Percentiles rank a stretch among this genome's conserved stretches.
phyloP scores from a whole-genome alignment of 371 early-diverging fungal genomes.

The Parasitella parasitica region DNA sequence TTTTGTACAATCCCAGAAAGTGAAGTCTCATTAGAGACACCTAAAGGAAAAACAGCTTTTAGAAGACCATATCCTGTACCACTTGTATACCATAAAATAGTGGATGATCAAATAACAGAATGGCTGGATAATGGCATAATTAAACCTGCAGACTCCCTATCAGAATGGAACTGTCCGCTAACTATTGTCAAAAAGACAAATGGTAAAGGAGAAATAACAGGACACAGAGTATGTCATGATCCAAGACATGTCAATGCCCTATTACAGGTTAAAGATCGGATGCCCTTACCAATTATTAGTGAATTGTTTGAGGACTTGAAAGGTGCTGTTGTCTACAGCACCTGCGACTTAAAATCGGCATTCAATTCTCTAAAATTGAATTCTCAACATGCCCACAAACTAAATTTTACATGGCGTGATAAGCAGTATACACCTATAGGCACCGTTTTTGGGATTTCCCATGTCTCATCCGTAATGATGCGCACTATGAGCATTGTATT shows the following conservation, averaged over 20 bases:
- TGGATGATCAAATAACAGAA: constrained; percentile 2
- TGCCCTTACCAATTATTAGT: constrained; percentile 6
- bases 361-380: constrained; percentile 8
- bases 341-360: constrained; percentile 8
- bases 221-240: constrained; percentile 12
- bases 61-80: constrained; percentile 10
- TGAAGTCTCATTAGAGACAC: not conserved
- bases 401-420: constrained; percentile 1
- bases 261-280: not conserved
- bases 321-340: constrained; percentile 1
- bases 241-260: constrained; percentile 9
- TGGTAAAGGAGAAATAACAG: constrained; percentile 9
- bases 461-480: not conserved
- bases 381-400: not conserved
- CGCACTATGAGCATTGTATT: too few species aligned
- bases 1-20: constrained; percentile 9
- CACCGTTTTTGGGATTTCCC: constrained; percentile 7
- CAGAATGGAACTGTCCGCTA: constrained; percentile 5
- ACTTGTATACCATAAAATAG: not conserved
- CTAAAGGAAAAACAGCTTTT: not conserved
- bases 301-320: constrained; percentile 17
- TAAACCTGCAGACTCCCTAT: not conserved
- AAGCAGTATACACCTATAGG: not conserved
- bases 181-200: constrained; percentile 7
- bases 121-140: constrained; percentile 2